These are phyloP conservation scores for Aureobasidium sp. DNA, from an alignment of 2,329 filamentous ascomycete species.

Conservation along the genomic window DNA sequence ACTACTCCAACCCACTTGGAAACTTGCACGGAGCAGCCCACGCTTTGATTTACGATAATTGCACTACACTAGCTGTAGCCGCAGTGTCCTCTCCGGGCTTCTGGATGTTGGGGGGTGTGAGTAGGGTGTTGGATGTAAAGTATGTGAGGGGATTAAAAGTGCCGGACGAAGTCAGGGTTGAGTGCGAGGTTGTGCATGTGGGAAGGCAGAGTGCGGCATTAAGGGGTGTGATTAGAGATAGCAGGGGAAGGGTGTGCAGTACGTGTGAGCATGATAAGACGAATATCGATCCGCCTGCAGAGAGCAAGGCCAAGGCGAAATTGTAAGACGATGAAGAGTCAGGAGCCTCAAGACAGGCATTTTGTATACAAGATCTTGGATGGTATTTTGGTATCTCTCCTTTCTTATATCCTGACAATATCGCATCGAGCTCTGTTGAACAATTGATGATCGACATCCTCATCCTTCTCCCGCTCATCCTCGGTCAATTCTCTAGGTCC, in stretches of 20 bases:
- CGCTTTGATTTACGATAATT: conserved; percentile 48
- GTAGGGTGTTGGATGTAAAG: conserved; percentile 37
- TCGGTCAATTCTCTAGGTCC: conserved; percentile 56
- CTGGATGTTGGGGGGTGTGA: conserved; percentile 41
- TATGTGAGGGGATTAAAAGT: conserved; percentile 38
- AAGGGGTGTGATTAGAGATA: conserved; percentile 33
- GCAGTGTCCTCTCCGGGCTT: conserved; percentile 29
- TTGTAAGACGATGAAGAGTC: neutral
- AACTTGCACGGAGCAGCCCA: conserved; percentile 50
- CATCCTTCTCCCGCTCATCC: conserved; percentile 49
- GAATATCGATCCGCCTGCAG: conserved; percentile 15
- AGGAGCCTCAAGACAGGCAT: neutral
- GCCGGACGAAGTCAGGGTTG: conserved; percentile 35
- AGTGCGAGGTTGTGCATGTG: conserved; percentile 37
- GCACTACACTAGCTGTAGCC: conserved; percentile 22
- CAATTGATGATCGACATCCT: conserved; percentile 63
- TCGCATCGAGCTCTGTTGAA: conserved; percentile 82
- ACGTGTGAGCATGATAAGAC: conserved; percentile 32
- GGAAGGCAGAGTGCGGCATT: conserved; percentile 36
- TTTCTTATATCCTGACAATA: conserved; percentile 64
- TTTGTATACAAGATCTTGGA: neutral
- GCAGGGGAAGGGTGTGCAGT: conserved; percentile 28
- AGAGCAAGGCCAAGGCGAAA: neutral
- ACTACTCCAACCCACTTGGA: conserved; percentile 41
- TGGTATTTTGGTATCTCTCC: neutral